Evolutionary conservation across 345 rosid genomes (phyloP), one percentile per base, ranked within the genome.

Genomic region (Boechera divaricarpa): DNA sequence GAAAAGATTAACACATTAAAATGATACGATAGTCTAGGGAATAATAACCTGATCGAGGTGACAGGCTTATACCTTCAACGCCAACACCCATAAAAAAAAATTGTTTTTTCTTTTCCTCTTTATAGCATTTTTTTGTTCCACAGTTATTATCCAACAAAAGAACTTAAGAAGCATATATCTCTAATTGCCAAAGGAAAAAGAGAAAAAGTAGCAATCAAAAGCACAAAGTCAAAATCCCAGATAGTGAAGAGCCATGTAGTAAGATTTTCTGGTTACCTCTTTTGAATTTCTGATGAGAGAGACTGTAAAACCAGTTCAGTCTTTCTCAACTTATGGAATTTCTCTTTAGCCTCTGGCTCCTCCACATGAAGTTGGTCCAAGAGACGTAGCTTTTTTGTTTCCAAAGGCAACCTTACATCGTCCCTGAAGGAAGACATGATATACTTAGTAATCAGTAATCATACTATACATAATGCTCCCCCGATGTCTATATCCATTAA

Each of bases 361-460:
- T 79, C 81, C 58, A 83, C 82, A 73, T 80, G 83, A 16, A 91
- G 77, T 62, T 83, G 82, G 72, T 90, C 91, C 75, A 84, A 82
- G 38, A 90, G 86, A 63, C 72, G 72, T 87, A 82, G 80, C 79
- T 64, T 90, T 79, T 85, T 85, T 75, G 83, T 83, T 83, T 90
- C 87, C 76, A 89, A 65, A 78, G 87, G 74, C 47, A 54, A 78
- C 64, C 82, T 82, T 32, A 65, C 70, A 75, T 84, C 82, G 76
- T 88, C 82, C 90, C 96, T 90, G 85, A 48, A 67, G 67, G 64
- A 71, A 33, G 63, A 52, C 65, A 62, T 45, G 48, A 32, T 33
- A 53, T 54, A 73, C 44, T 73, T 52, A 11, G 45, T 41, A 13
- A 59, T 38, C 69, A 11, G 45, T 41, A 13, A 59, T 38, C 69